These are phyloP conservation scores for Candida easanensis DNA, from an alignment of 805 yeast genomes.

Conservation along the genomic window DNA sequence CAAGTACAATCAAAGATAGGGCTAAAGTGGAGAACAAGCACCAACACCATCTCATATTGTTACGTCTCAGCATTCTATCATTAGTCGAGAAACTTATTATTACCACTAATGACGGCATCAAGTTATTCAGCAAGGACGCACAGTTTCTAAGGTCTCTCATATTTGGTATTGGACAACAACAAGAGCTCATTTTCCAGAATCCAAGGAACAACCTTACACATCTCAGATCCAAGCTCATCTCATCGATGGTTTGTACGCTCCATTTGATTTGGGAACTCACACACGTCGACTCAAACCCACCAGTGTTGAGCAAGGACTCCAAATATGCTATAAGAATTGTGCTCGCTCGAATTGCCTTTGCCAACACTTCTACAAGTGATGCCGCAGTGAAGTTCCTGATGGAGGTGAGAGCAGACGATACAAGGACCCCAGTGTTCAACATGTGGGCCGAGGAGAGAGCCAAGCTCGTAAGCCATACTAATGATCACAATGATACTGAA, in stretches of 20 bases:
- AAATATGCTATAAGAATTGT: conserved; percentile 46
- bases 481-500: conserved; percentile 23
- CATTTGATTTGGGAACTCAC: conserved; percentile 27
- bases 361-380: conserved; percentile 38
- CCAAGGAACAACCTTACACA: conserved; percentile 25
- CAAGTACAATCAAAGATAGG: conserved; percentile 20
- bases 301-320: conserved; percentile 30
- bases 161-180: conserved; percentile 30
- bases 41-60: conserved; percentile 39
- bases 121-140: conserved; percentile 21
- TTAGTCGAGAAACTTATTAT: conserved; percentile 44
- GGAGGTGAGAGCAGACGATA: conserved; percentile 32
- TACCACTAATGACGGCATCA: conserved; percentile 20
- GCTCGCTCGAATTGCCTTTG: conserved; percentile 51
- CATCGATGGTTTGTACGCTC: conserved; percentile 18
- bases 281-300: conserved; percentile 12
- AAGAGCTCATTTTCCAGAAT: conserved; percentile 29
- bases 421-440: conserved; percentile 37
- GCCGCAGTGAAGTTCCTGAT: conserved; percentile 38
- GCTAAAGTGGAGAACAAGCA: conserved; percentile 37
- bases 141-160: conserved; percentile 22
- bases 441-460: conserved; percentile 41
- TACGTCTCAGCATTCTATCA: conserved; percentile 45
- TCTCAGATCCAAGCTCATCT: conserved; percentile 20
- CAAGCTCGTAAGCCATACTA: conserved; percentile 35